Evolutionary conservation across 2,329 filamentous ascomycete genomes (phyloP), one percentile per base, ranked within the genome.

Genomic region (Nigrospora sphaerica): DNA sequence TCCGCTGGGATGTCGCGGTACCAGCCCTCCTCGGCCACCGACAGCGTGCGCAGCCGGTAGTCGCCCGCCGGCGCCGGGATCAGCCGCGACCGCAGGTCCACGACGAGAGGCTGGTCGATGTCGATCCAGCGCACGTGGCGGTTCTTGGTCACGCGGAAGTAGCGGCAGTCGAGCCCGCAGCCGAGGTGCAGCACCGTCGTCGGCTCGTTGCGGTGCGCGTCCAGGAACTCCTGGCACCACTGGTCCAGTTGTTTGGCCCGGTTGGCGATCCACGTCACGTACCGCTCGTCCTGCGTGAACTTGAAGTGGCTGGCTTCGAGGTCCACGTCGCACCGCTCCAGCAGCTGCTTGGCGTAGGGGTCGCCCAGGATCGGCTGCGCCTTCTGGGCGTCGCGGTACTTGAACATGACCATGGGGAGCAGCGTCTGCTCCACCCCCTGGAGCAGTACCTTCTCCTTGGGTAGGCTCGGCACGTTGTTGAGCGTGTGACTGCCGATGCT

Each of bases 151-250:
- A 59, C 43, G 3, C 57, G 45, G 37, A 52, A 44, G 14, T 44
- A 51, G 28, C 57, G 48, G 23, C 50, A 49, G 39, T 59, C 55
- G 16, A 59, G 46, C 6, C 56, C 57, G 46, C 57, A 59, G 4
- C 48, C 54, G 2, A 59, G 52, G 32, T 59, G 55, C 3, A 59
- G 47, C 11, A 59, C 54, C 11, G 55, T 47, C 18, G 54, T 47
- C 17, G 55, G 51, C 23, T 54, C 52, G 13, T 46, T 33, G 18
- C 23, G 23, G 11, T 57, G 52, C 12, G 42, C 38, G 28, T 53
- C 47, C 1, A 59, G 39, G 44, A 57, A 59, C 7, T 38, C 39
- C 35, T 51, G 45, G 31, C 54, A 54, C 56, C 55, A 57, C 6
- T 49, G 45, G 39, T 59, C 56, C 28, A 58, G 46, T 19, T 47